A percentile compares a stretch with the other conserved stretches of the same genome.
phyloP scores from a whole-genome alignment of 768 basidiomycete genomes.

The Strobilomyces echinocephalus region DNA sequence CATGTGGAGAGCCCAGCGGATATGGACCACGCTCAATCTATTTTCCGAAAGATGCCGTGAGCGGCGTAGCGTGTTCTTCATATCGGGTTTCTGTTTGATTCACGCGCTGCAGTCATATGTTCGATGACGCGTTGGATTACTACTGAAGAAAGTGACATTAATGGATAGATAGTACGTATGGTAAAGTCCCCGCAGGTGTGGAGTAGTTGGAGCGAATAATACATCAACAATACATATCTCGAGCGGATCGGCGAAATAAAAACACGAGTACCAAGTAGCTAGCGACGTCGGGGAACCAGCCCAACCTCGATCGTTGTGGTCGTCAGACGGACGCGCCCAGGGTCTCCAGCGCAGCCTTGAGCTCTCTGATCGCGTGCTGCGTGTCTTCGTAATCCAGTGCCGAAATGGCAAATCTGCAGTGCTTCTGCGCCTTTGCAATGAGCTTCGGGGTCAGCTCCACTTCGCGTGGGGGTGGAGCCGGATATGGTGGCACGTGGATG shows the following conservation, averaged over 20 bases:
- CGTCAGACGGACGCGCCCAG: conserved; percentile 46
- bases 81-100: neutral
- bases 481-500: conserved; percentile 16
- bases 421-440: conserved; percentile 80
- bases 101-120: neutral
- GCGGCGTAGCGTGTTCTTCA: neutral
- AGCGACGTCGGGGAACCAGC: conserved; percentile 4
- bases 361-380: conserved; percentile 79
- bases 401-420: conserved; percentile 88
- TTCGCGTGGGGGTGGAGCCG: conserved; percentile 18
- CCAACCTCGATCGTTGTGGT: neutral
- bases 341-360: conserved; percentile 66
- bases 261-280: neutral
- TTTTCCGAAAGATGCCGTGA: conserved; percentile 6
- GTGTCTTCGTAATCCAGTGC: conserved; percentile 95
- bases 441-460: conserved; percentile 57
- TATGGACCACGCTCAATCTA: conserved; percentile 15
- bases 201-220: neutral
- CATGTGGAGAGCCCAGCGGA: conserved; percentile 32
- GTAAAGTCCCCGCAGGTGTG: neutral
- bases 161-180: neutral
- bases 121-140: conserved; percentile 1
- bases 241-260: conserved; percentile 3
- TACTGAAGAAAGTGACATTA: neutral
- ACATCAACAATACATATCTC: neutral